Base-by-base conservation (phyloP, 2,329 filamentous ascomycete species). In the Sporothrix mexicana region DNA sequence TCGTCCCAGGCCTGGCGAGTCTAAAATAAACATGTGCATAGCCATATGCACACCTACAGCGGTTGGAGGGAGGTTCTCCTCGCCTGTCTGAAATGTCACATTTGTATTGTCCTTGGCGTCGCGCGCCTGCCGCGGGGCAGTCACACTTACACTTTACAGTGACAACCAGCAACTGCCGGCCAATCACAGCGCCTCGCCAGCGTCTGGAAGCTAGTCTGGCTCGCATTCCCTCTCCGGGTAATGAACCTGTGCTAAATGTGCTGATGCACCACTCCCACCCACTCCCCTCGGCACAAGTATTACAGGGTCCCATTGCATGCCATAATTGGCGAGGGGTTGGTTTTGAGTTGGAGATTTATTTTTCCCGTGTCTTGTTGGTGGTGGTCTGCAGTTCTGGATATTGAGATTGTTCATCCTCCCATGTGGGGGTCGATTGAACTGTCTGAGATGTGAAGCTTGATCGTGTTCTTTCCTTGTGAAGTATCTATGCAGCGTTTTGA, bases 81-180 rank as follows among this genome's bases (percentile, higher is more conserved):
- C 12, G 15, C n/a, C 49, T 45, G 62, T 25, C 4, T 13, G 23
- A 30, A 30, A 5, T 30, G 30, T 36, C 2, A 36, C 30, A 6
- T 36, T 30, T 30, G 3, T 30, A 5, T 30, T 30, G 30, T 5
- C 30, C 30, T 36, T 36, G 30, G 30, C 30, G 30, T 36, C 30
- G 30, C 62, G 62, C 62, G 62, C 43, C 20, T 67, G 43, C 62
- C 62, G 62, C 62, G 62, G 62, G 62, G 62, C 62, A 67, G 62
- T 67, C 62, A 47, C 62, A 25, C 43, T 66, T 6, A n/a, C 20
- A 41, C 57, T 41, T 36, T 17, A 10, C 53, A 57, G 53, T n/a
- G 17, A 25, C 53, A 9, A 9, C 17, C 53, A 13, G 12, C 53
- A 57, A 9, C 53, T 57, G 2, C 1, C 45, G 12, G 15, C 45